A percentile compares a stretch with the other conserved stretches of the same genome.
phyloP scores from a whole-genome alignment of 306 rosid genomes.

The Astragalus membranaceus region DNA sequence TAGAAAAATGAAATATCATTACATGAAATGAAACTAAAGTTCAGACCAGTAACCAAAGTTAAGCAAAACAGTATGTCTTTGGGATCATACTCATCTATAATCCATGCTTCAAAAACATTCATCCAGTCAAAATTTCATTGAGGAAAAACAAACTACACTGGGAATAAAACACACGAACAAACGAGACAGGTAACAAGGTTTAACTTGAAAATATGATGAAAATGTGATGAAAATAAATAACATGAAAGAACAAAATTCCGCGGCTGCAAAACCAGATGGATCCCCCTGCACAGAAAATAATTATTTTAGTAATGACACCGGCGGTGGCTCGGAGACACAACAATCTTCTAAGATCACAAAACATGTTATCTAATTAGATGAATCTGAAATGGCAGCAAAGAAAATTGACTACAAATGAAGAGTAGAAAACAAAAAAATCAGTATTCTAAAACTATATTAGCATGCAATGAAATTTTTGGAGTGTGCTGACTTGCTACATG shows the following conservation, averaged over 20 bases:
- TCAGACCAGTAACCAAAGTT: not conserved
- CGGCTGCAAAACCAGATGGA: not conserved
- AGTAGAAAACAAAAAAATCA: not conserved
- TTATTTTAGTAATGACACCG: not conserved
- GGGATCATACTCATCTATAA: too few species aligned
- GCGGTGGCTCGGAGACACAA: not conserved
- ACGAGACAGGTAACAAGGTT: not conserved
- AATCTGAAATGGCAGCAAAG: not conserved
- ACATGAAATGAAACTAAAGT: not conserved
- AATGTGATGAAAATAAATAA: not conserved
- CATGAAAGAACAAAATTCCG: not conserved
- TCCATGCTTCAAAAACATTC: not conserved
- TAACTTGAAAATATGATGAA: not conserved
- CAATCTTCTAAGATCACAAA: not conserved
- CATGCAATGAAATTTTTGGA: not conserved
- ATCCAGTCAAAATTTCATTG: not conserved
- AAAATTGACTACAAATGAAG: not conserved
- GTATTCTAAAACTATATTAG: not conserved
- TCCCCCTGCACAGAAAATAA: constrained; percentile 17
- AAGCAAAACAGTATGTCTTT: too few species aligned
- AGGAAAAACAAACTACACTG: not conserved
- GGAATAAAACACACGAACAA: not conserved
- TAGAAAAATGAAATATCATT: too few species aligned
- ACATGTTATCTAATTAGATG: not conserved
- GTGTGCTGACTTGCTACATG: not conserved